Conservation (phyloP, 352 stramenopile genomes). For the Pythium rishiriense region DNA sequence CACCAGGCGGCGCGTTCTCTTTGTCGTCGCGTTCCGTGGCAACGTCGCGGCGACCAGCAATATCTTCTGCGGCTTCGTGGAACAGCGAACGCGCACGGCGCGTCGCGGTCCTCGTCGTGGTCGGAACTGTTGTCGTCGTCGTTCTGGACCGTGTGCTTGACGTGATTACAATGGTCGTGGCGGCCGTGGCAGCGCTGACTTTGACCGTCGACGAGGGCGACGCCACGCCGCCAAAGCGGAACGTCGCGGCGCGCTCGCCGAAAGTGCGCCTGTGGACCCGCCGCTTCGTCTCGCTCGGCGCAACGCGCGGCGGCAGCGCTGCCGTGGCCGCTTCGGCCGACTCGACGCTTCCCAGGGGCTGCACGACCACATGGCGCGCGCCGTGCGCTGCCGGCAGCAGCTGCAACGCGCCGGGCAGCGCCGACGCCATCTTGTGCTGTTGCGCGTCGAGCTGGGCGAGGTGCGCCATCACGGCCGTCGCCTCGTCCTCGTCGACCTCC, state of each 20-base stretch:
- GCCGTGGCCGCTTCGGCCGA: background rate
- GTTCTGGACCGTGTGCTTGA: background rate
- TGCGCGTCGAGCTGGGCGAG: no score
- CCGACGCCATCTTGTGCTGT: no score
- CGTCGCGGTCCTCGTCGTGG: background rate
- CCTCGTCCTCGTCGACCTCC: slow-evolving; percentile 32
- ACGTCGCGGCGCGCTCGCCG: slow-evolving; percentile 41
- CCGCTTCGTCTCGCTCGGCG: slow-evolving; percentile 39
- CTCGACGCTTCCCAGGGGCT: no score
- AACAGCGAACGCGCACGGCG: slow-evolving; percentile 22
- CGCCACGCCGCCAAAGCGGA: slow-evolving; percentile 48
- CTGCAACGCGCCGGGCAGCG: background rate
- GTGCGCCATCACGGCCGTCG: slow-evolving; percentile 30
- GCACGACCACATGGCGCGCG: slow-evolving; percentile 7
- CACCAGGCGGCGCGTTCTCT: background rate
- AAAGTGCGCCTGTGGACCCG: slow-evolving; percentile 60
- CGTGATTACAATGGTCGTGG: background rate
- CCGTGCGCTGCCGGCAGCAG: background rate
- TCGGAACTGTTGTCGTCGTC: background rate
- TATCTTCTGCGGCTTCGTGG: slow-evolving; percentile 12
- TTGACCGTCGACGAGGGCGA: slow-evolving; percentile 8
- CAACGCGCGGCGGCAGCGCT: slow-evolving; percentile 46
- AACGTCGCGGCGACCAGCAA: slow-evolving; percentile 3
- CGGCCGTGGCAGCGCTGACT: background rate
- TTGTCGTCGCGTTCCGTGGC: background rate